Evolutionary conservation across 306 rosid genomes (phyloP).

Genomic region (Castanea crenata): DNA sequence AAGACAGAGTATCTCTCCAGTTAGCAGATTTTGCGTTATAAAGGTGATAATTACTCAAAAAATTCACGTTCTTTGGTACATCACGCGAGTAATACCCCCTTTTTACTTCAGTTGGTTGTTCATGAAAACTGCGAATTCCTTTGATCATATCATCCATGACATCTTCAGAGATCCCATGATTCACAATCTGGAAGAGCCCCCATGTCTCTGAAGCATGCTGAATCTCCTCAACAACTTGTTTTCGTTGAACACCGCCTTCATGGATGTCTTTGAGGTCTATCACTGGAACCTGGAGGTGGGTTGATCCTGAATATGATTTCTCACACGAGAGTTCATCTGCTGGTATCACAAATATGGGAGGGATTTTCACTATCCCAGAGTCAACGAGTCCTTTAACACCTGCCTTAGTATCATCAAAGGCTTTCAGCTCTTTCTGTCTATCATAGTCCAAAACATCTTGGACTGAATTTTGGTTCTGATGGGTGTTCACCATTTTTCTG

Average conservation of each 20-base stretch:
- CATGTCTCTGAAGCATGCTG: constrained; percentile 21
- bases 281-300: constrained; percentile 13
- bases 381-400: constrained; percentile 41
- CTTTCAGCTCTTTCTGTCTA: constrained; percentile 11
- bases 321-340: too few species aligned
- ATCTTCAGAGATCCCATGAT: constrained; percentile 30
- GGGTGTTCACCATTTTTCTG: too few species aligned
- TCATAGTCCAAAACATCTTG: too few species aligned
- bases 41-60: constrained; percentile 37
- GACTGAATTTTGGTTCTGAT: too few species aligned
- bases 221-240: too few species aligned
- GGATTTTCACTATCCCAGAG: constrained; percentile 29
- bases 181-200: constrained; percentile 48
- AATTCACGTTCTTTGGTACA: constrained; percentile 31
- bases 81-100: constrained; percentile 35
- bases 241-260: constrained; percentile 9
- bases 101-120: constrained; percentile 37
- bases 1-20: constrained; percentile 42
- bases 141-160: constrained; percentile 25
- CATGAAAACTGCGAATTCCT: constrained; percentile 43
- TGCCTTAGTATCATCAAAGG: constrained; percentile 37
- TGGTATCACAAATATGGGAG: constrained; percentile 14
- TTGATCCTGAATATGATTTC: too few species aligned
- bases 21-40: constrained; percentile 33
- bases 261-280: constrained; percentile 24